Base-by-base conservation (phyloP, 2,329 filamentous ascomycete genomes). In the Ophiostoma novo-ulmi region DNA sequence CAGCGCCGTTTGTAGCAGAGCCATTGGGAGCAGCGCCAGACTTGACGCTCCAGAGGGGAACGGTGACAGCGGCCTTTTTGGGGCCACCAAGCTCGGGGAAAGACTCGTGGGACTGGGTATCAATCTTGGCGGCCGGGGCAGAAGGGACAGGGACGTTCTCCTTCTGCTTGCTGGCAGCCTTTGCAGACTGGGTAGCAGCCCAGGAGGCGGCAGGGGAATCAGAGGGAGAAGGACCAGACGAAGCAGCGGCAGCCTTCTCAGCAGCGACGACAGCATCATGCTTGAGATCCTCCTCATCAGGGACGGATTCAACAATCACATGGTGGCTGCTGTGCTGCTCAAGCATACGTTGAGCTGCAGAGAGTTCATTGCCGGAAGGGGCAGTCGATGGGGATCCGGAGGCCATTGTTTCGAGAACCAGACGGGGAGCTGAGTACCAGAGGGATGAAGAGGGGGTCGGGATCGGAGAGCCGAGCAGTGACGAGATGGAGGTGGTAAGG, bases 1-100 rank as follows among this genome's bases (percentile, higher is more conserved):
- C 80, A 72, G 82, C 72, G 74, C 87, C 88, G 77, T 88, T 89
- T 14, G 65, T 14, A 38, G 68, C 68, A 17, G 68, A 81, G 73
- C 69, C 81, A 73, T 88, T 89, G 10, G 65, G 6, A 26, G 52
- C 68, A 31, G 68, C 81, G 73, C 70, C 81, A 73, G 83, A 82
- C 73, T 81, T 80, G 22, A 48, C 44, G n/a, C 67, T 41, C 68
- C 68, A 69, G 68, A 63, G 61, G 35, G 68, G 68, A 5, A 69
- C 69, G 71, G 83, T 82, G 72, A 81, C 80, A 13, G 85, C 80
- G 22, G 88, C 83, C 80, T 93, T 94, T 80, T 88, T 88, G 71
- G 84, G 80, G 31, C 82, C 86, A 73, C 94, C 94, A 66, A 99
- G 87, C 75, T 94, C 89, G n/a, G 95, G 95, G 85, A 99, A 99